Base-by-base conservation (phyloP, 495 filamentous ascomycete genomes). In the Penicillium turbatum region DNA sequence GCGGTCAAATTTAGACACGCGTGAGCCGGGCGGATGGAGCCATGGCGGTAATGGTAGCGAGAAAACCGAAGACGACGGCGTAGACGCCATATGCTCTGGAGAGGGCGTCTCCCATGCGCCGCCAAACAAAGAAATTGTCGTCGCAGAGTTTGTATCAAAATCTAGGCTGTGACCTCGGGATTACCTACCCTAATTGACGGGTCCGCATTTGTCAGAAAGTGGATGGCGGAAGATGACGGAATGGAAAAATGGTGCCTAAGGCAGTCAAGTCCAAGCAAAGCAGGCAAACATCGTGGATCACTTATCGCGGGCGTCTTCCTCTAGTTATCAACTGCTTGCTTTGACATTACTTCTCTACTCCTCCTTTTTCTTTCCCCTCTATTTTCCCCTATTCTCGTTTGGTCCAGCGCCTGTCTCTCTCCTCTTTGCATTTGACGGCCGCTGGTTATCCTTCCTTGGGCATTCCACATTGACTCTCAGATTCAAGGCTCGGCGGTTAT, bases 31-130 rank as follows among this genome's bases (percentile, higher is more conserved):
- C 16, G 63, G 62, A 49, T 73, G 74, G 39, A 70, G 64, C 69
- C 68, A 76, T 38, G 60, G 50, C n/a, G 65, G 61, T 30, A 77
- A 57, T 46, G 74, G 74, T 52, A 77, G 58, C 24, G 71, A 75
- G 53, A 75, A 75, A 35, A 51, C 55, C 31, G 70, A 70, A 51
- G 66, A 64, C 38, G 64, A 67, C 40, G 64, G 60, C 45, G 49
- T 44, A 59, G 69, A 65, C 56, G 64, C 66, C 73, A 72, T 76
- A 56, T 53, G 56, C 55, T 50, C 44, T 54, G 21, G 36, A 45
- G 40, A 36, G 35, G 24, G 16, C 44, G 39, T 57, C 6, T 55
- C 27, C 49, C 59, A 64, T 64, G 27, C 35, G 45, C 26, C 27
- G 4, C 29, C 43, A 34, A 35, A 46, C 1, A 21, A 24, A 6